Base-by-base conservation (phyloP, 2,329 filamentous ascomycete genomes). In the Trichoderma pleuroti region DNA sequence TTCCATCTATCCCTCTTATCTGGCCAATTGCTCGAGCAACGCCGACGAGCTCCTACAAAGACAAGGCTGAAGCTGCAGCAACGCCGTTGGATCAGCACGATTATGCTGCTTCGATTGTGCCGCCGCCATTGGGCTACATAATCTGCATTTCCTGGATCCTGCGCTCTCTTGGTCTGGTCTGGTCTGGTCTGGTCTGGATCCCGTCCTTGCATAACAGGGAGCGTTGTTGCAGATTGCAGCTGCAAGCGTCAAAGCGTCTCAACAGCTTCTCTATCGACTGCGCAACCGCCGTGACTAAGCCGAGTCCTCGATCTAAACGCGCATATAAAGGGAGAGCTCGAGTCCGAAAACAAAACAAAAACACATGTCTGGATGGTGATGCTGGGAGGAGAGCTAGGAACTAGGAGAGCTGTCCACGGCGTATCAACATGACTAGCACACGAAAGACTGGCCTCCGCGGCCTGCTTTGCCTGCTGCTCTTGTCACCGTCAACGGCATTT, bases 401-500 rank as follows among this genome's bases (percentile, higher is more conserved):
- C n/a, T 12, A 52, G 60, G 18, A 32, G 26, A 66, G 39, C 62
- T 54, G 6, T 28, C n/a, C 6, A n/a, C 42, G 54, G 63, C 36
- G 42, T 46, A 61, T 56, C 42, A 68, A n/a, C 39, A 75, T 76
- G 78, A 68, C 73, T 46, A 52, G 60, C 67, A n/a, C 56, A 32
- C 67, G 30, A 49, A 82, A 73, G 78, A 77, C 74, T 73, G 80
- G 78, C 76, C 81, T 80, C 74, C 73, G 77, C 74, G 78, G 77
- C 74, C 75, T 80, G 75, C 79, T 81, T 75, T 86, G 83, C 77
- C 78, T 90, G 42, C 73, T 87, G 68, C 73, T 77, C 16, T 64
- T 76, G 5, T 72, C 64, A 54, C 71, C 74, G 11, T 73, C 84
- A 21, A 84, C 90, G 67, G 92, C 91, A 46, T 97, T 97, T 80